Evolutionary conservation across 495 filamentous ascomycete genomes (phyloP), one percentile per base, ranked within the genome.

Genomic region (Thozetella sp.): DNA sequence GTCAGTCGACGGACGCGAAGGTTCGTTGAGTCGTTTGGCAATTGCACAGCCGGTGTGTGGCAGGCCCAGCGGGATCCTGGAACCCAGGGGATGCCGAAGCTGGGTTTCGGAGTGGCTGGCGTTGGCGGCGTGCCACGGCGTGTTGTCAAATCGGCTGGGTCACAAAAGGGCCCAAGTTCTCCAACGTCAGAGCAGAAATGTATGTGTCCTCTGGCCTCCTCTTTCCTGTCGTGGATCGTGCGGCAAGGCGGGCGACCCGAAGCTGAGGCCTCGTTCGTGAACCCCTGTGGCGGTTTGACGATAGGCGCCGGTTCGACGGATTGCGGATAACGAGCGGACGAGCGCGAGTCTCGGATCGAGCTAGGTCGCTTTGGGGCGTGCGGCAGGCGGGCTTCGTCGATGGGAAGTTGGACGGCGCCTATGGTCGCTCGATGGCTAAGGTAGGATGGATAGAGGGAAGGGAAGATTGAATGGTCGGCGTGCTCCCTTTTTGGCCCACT

Each of bases 301-400:
- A 55, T 25, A 15, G 20, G 53, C 48, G 48, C 53, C 24, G 19
- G 25, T 17, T 40, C 37, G 55, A 23, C n/a, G 43, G 24, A n/a
- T 24, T 50, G 55, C 37, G 22, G 55, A 25, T 57, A 57, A 57
- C 55, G 55, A 57, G 55, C 43, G 55, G 55, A 57, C 55, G 40
- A 57, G 23, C 40, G 55, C 43, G 24, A 57, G 34, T 48, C 37
- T 57, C 22, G 22, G 13, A 34, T 30, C 25, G 51, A 37, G 54
- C 22, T 61, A 30, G 25, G 58, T 61, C 48, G 22, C 43, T 56
- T 56, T 20, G 24, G 34, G 37, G 19, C 20, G 23, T 23, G 51
- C 10, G 13, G 30, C 24, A 19, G 27, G 13, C 25, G 34, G 19
- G n/a, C 17, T 59, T 46, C 34, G 51, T 25, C 52, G 58, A 54